phyloP scores from a whole-genome alignment of 306 rosid genomes.

The Comarum palustre region DNA sequence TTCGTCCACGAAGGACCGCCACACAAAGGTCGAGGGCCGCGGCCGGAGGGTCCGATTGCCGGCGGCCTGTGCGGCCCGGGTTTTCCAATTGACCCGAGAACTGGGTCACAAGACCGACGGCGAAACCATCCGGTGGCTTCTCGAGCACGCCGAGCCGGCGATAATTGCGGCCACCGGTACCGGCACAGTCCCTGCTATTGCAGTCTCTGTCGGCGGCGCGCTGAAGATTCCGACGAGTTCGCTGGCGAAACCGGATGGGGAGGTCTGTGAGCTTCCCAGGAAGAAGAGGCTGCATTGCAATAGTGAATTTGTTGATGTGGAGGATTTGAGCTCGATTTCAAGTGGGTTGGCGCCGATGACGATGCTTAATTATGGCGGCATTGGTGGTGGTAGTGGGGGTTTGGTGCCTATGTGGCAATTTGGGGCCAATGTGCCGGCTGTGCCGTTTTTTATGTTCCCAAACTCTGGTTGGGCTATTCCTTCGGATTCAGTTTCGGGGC shows the following conservation, averaged over 20 bases:
- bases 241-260: conserved; percentile 52
- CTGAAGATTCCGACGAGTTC: conserved; percentile 76
- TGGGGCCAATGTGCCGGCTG: conserved; percentile 17
- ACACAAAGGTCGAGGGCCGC: conserved; percentile 88
- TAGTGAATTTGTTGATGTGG: conserved; percentile 49
- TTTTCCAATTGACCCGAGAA: conserved; percentile 79
- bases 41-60: conserved; percentile 90
- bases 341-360: conserved; percentile 68
- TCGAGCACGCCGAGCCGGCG: conserved; percentile 69
- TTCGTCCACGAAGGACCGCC: conserved; percentile 62
- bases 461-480: conserved; percentile 64
- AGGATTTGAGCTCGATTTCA: conserved; percentile 46
- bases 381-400: conserved; percentile 13
- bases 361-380: conserved; percentile 27
- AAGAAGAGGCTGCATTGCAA: conserved; percentile 42
- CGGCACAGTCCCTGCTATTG: conserved; percentile 79
- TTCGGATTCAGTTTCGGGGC: conserved; percentile 25
- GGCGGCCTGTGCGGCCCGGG: conserved; percentile 74
- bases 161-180: conserved; percentile 81
- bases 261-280: conserved; percentile 31
- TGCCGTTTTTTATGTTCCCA: conserved; percentile 66
- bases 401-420: conserved; percentile 58
- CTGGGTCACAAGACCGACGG: conserved; percentile 85
- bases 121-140: conserved; percentile 80
- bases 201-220: conserved; percentile 72